These are phyloP conservation scores for Phytophthora pinifolia DNA, from an alignment of 352 stramenopile species.

Conservation along the genomic window DNA sequence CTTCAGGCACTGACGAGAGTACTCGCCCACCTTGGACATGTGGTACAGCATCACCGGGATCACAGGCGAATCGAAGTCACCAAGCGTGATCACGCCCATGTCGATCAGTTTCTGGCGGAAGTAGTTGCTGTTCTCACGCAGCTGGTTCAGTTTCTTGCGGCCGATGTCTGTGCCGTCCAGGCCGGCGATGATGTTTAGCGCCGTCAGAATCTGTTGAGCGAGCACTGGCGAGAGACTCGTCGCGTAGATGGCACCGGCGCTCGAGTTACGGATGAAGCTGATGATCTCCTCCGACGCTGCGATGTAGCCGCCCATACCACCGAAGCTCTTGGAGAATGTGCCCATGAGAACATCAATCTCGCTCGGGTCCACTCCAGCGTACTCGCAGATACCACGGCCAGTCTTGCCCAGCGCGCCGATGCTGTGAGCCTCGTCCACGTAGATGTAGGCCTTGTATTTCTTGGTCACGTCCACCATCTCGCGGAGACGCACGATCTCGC, in stretches of 20 bases:
- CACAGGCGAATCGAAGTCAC: slow-evolving; percentile 97
- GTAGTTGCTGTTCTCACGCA: slow-evolving; percentile 99
- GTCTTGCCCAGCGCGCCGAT: slow-evolving; percentile 95
- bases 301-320: slow-evolving; percentile 98
- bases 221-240: slow-evolving; percentile 63
- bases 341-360: slow-evolving; percentile 99
- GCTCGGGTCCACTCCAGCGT: slow-evolving; percentile 92
- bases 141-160: slow-evolving; percentile 88
- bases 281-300: slow-evolving; percentile 85
- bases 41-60: slow-evolving; percentile 99
- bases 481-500: slow-evolving; percentile 94
- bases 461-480: slow-evolving; percentile 93
- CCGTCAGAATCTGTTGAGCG: slow-evolving; percentile 63
- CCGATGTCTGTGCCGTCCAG: slow-evolving; percentile 94
- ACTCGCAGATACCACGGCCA: slow-evolving; percentile 95
- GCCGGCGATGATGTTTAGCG: slow-evolving; percentile 95
- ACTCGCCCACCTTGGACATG: slow-evolving; percentile 97
- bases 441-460: slow-evolving; percentile 97
- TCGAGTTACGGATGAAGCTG: slow-evolving; percentile 52
- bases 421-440: slow-evolving; percentile 97
- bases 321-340: slow-evolving; percentile 99
- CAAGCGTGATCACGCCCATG: slow-evolving; percentile 92
- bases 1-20: slow-evolving; percentile 95
- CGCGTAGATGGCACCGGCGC: slow-evolving; percentile 57
- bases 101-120: slow-evolving; percentile 94